A percentile compares a stretch with the other conserved stretches of the same genome.
These are phyloP conservation scores for Exsudoporus floridanus DNA, from an alignment of 1,284 basidiomycete genomes.

Conservation along the genomic window DNA sequence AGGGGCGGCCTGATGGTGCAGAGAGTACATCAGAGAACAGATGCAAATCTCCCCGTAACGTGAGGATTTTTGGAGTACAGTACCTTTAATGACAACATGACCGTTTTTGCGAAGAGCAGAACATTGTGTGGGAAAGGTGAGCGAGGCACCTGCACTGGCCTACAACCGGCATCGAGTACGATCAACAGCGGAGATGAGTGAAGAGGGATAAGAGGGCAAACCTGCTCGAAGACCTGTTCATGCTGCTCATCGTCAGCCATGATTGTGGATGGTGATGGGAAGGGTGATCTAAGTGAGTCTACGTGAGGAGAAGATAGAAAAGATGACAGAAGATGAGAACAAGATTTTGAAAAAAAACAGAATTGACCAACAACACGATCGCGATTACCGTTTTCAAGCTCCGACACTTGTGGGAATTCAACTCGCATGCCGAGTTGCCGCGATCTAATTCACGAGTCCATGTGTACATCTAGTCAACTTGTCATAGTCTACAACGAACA, in stretches of 20 bases:
- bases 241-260: slow-evolving; percentile 96
- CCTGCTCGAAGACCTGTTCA: slow-evolving; percentile 87
- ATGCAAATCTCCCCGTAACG: background rate
- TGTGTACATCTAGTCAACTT: no score
- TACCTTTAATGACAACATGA: slow-evolving; percentile 96
- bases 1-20: slow-evolving; percentile 71
- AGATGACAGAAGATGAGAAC: slow-evolving; percentile 25
- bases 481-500: background rate
- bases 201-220: slow-evolving; percentile 28
- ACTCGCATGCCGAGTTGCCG: slow-evolving; percentile 12
- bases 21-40: slow-evolving; percentile 5
- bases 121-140: slow-evolving; percentile 95
- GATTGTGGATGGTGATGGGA: slow-evolving; percentile 33
- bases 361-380: slow-evolving; percentile 25
- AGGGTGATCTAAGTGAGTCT: slow-evolving; percentile 26
- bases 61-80: background rate
- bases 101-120: slow-evolving; percentile 95
- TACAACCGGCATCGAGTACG: slow-evolving; percentile 32
- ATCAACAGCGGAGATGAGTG: slow-evolving; percentile 20
- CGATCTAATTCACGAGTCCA: background rate
- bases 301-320: slow-evolving; percentile 17
- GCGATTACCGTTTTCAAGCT: slow-evolving; percentile 38
- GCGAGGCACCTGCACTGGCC: slow-evolving; percentile 80
- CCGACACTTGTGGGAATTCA: slow-evolving; percentile 30
- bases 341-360: slow-evolving; percentile 37